phyloP scores from a whole-genome alignment of 768 basidiomycete species.

The Mycena albidolilacea region DNA sequence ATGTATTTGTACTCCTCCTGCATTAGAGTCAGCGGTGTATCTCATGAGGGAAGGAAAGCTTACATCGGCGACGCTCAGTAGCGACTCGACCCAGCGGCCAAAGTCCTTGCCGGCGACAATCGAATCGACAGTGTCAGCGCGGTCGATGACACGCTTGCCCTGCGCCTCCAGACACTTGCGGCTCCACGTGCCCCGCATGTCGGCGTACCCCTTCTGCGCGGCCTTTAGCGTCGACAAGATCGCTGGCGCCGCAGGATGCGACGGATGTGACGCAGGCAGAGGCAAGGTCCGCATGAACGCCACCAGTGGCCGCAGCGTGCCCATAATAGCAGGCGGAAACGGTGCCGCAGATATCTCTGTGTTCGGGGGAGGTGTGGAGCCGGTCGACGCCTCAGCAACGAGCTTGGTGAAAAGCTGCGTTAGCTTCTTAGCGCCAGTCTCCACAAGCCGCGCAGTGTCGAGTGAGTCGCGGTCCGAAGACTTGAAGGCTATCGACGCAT shows the following conservation, averaged over 20 bases:
- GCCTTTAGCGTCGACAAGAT: constrained; percentile 80
- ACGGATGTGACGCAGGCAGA: constrained; percentile 84
- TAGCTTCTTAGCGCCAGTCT: constrained; percentile 88
- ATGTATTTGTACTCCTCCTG: constrained; percentile 69
- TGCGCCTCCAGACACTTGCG: constrained; percentile 82
- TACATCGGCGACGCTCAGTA: constrained; percentile 79
- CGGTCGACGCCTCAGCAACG: constrained; percentile 89
- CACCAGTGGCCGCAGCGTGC: constrained; percentile 75
- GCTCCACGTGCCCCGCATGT: constrained; percentile 88
- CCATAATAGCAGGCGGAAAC: constrained; percentile 68
- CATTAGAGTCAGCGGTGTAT: neutral
- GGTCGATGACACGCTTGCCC: constrained; percentile 77
- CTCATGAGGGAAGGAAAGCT: constrained; percentile 37
- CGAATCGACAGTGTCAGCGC: constrained; percentile 78
- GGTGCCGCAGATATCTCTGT: constrained; percentile 67
- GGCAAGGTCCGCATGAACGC: constrained; percentile 80
- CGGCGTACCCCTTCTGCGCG: constrained; percentile 86
- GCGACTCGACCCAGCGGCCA: constrained; percentile 76
- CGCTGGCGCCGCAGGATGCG: constrained; percentile 79
- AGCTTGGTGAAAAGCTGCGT: constrained; percentile 88
- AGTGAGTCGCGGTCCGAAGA: constrained; percentile 43
- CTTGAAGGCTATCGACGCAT: constrained; percentile 52
- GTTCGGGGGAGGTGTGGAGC: constrained; percentile 74
- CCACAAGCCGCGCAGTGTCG: constrained; percentile 74
- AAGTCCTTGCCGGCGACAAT: constrained; percentile 79